Conservation (phyloP, 768 basidiomycete genomes). For the Tylopilus sp. region DNA sequence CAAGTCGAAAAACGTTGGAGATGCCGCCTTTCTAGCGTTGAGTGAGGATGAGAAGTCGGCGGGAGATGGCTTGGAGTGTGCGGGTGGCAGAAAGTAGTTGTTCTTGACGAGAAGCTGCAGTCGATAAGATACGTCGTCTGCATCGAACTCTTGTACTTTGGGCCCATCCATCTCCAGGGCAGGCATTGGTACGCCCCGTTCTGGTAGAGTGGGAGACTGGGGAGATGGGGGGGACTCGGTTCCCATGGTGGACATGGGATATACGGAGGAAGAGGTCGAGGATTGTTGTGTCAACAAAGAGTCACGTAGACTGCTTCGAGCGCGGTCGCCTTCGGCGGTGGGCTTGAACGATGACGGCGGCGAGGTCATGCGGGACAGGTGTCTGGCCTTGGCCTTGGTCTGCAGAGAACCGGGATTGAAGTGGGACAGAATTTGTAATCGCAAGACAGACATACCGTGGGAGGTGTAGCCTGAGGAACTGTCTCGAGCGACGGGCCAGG, state of each 20-base stretch:
- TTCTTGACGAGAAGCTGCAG: conserved; percentile 82
- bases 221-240: conserved; percentile 67
- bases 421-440: conserved; percentile 14
- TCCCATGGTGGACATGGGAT: conserved; percentile 67
- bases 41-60: conserved; percentile 51
- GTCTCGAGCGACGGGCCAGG: conserved; percentile 12
- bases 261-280: conserved; percentile 70
- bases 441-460: conserved; percentile 19
- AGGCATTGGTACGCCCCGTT: conserved; percentile 41
- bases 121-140: conserved; percentile 83
- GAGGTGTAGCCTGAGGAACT: conserved; percentile 9
- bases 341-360: conserved; percentile 34
- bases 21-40: conserved; percentile 42
- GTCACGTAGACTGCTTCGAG: conserved; percentile 54
- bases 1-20: conserved; percentile 60
- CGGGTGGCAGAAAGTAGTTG: conserved; percentile 85
- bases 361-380: conserved; percentile 34
- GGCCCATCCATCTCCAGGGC: conserved; percentile 48
- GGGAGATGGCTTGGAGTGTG: conserved; percentile 76
- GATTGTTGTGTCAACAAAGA: conserved; percentile 62
- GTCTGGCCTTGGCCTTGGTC: conserved; percentile 36
- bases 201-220: conserved; percentile 47
- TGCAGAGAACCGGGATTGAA: conserved; percentile 17
- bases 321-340: conserved; percentile 30
- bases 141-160: conserved; percentile 50